Percentiles rank a stretch among this genome's conserved stretches.
Conservation (phyloP, 768 basidiomycete genomes). For the Tylopilus plumbeoviolaceoides region DNA sequence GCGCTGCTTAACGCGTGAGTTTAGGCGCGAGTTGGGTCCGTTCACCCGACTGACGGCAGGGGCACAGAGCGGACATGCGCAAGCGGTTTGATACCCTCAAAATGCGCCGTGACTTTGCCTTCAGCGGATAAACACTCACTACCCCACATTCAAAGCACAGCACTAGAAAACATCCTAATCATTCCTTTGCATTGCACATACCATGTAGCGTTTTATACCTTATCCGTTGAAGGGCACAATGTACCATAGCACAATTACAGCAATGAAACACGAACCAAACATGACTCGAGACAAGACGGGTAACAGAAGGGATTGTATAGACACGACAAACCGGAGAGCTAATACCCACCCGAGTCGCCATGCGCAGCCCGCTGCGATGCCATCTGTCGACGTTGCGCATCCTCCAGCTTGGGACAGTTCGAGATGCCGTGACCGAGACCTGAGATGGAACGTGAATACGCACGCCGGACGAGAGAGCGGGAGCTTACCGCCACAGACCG, state of each 20-base stretch:
- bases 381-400: constrained; percentile 85
- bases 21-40: neutral
- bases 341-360: constrained; percentile 50
- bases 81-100: constrained; percentile 20
- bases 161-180: neutral
- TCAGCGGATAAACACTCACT: constrained; percentile 20
- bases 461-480: neutral
- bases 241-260: constrained; percentile 8
- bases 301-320: neutral
- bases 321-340: neutral
- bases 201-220: constrained; percentile 7
- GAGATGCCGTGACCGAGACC: constrained; percentile 92
- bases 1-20: constrained; percentile 18
- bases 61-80: neutral
- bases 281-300: neutral
- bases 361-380: constrained; percentile 76
- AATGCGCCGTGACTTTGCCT: constrained; percentile 34
- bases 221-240: neutral
- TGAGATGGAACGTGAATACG: constrained; percentile 23
- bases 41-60: neutral
- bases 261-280: neutral
- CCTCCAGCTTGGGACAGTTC: constrained; percentile 96
- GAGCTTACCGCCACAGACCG: constrained; percentile 84
- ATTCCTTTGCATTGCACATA: constrained; percentile 3
- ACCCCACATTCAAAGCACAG: too few species aligned